Evolutionary conservation across 768 basidiomycete genomes (phyloP).

Genomic region (Tubosaeta sp.): DNA sequence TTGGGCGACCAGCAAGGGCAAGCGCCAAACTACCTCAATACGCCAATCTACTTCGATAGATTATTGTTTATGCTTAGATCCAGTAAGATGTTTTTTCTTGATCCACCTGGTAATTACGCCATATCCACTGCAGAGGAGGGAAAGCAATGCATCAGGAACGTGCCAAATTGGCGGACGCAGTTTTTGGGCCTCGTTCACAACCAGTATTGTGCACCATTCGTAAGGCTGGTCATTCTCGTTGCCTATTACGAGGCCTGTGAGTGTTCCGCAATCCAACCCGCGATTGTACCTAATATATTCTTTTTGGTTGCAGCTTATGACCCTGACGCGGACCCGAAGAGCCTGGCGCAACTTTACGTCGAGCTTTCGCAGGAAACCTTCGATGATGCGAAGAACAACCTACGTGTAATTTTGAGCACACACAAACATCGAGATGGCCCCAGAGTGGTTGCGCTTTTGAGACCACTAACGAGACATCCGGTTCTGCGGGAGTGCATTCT

Average conservation of each 20-base stretch:
- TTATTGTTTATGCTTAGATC: slow-evolving; percentile 15
- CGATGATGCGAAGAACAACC: background rate
- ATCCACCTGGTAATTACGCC: background rate
- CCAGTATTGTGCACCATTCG: slow-evolving; percentile 9
- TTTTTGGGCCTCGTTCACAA: slow-evolving; percentile 11
- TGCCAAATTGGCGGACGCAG: slow-evolving; percentile 9
- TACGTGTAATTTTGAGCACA: slow-evolving; percentile 7
- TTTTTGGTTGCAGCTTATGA: no score
- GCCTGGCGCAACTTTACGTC: no score
- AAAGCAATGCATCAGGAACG: slow-evolving; percentile 14
- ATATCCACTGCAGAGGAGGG: slow-evolving; percentile 4
- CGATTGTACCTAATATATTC: no score
- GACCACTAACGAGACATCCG: slow-evolving; percentile 18
- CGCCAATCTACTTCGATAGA: background rate
- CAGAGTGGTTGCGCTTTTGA: slow-evolving; percentile 20
- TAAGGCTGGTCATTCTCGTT: slow-evolving; percentile 19
- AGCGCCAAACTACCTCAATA: no score
- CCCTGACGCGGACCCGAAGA: no score
- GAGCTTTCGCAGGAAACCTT: no score
- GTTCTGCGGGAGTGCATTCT: slow-evolving; percentile 13
- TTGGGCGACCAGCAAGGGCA: slow-evolving; percentile 7
- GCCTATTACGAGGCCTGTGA: slow-evolving; percentile 22
- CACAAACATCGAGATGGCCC: slow-evolving; percentile 17
- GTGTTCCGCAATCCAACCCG: background rate
- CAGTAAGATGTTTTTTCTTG: background rate